Percentiles rank a stretch among this genome's conserved stretches.
These are phyloP conservation scores for Delitschia confertaspora DNA, from an alignment of 495 filamentous ascomycete species.

Conservation along the genomic window DNA sequence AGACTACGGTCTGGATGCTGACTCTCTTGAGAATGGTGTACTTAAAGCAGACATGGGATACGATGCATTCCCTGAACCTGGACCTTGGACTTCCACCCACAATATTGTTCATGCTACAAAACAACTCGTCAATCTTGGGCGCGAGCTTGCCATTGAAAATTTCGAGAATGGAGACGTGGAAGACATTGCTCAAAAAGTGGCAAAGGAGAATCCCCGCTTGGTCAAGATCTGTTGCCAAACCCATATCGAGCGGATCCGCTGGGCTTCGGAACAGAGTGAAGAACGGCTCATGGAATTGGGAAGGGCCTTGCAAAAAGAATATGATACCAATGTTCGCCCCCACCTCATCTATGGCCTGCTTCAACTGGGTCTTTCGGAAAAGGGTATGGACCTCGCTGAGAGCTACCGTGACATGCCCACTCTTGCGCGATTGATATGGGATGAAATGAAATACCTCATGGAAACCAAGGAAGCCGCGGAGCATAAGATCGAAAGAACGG, in stretches of 20 bases:
- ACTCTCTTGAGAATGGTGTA: constrained; percentile 58
- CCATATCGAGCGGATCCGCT: constrained; percentile 53
- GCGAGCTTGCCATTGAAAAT: constrained; percentile 24
- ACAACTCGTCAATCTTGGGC: constrained; percentile 42
- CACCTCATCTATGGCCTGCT: constrained; percentile 54
- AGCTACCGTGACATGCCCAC: constrained; percentile 41
- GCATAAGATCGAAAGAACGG: constrained; percentile 20
- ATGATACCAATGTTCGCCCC: constrained; percentile 44
- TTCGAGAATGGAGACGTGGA: constrained; percentile 21
- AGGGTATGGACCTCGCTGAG: constrained; percentile 63
- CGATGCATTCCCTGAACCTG: constrained; percentile 58
- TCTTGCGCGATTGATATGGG: constrained; percentile 30
- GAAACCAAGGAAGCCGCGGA: constrained; percentile 8
- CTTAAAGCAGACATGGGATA: constrained; percentile 45
- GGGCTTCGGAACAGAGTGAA: constrained; percentile 46
- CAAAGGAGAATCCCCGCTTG: constrained; percentile 45
- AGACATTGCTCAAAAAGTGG: constrained; percentile 37
- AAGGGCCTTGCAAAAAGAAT: constrained; percentile 41
- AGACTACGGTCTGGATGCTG: constrained; percentile 62
- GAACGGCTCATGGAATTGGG: constrained; percentile 40
- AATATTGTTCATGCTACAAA: constrained; percentile 49
- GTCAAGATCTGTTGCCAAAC: constrained; percentile 51
- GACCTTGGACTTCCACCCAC: constrained; percentile 70
- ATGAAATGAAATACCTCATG: constrained; percentile 16
- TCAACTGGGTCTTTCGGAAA: constrained; percentile 52